Evolutionary conservation across 257 asterid species (phyloP).

Genomic region (Asclepias syriaca): DNA sequence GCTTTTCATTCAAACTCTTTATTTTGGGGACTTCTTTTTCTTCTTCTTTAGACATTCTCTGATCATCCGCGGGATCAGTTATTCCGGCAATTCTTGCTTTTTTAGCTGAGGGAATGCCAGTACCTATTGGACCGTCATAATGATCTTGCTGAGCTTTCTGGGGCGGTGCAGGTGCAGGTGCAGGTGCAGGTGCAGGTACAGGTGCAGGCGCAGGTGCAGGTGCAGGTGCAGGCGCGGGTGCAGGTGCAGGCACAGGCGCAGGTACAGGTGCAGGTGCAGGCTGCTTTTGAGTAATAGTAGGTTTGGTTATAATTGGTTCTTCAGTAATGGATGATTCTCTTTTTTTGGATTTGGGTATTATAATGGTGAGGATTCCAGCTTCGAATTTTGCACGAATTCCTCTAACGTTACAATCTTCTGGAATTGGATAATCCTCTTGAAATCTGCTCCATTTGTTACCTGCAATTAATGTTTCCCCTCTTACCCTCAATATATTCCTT

Average conservation of each 20-base stretch:
- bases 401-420: conserved; percentile 42
- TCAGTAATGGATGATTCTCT: neutral
- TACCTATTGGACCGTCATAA: neutral
- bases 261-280: too few relatives aligned
- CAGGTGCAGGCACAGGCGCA: too few relatives aligned
- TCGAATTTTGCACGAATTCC: conserved; percentile 55
- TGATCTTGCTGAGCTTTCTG: conserved; percentile 13
- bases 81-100: neutral
- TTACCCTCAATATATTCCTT: conserved; percentile 41
- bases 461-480: conserved; percentile 54
- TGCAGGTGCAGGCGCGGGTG: too few relatives aligned
- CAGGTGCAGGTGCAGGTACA: too few relatives aligned
- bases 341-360: conserved; percentile 47
- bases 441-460: conserved; percentile 79
- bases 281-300: too few relatives aligned
- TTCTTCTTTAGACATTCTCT: neutral
- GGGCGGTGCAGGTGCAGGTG: neutral
- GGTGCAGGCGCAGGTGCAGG: too few relatives aligned
- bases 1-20: too few relatives aligned
- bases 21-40: too few relatives aligned
- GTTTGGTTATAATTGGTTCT: neutral
- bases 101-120: neutral
- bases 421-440: conserved; percentile 58
- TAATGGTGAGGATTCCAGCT: conserved; percentile 50
- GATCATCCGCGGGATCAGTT: neutral